phyloP scores from a whole-genome alignment of 2,329 filamentous ascomycete genomes.

The Chalara sp. region DNA sequence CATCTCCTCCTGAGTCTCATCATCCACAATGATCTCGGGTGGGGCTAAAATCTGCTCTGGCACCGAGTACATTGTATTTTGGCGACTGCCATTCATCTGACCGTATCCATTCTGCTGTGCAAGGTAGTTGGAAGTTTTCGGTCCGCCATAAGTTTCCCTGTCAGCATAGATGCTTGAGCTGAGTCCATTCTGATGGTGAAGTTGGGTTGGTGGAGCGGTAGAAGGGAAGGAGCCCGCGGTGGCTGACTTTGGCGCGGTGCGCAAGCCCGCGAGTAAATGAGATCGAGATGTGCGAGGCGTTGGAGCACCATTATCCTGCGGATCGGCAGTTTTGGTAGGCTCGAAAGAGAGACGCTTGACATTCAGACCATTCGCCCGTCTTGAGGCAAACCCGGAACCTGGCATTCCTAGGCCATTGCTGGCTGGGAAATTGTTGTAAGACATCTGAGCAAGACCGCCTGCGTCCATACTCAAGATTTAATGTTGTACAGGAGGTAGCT shows the following conservation, averaged over 20 bases:
- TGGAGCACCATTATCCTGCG: conserved; percentile 60
- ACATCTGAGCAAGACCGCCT: conserved; percentile 99
- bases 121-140: conserved; percentile 25
- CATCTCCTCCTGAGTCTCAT: conserved; percentile 64
- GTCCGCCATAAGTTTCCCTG: conserved; percentile 24
- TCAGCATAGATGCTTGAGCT: conserved; percentile 27
- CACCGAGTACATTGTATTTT: conserved; percentile 49
- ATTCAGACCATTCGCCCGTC: conserved; percentile 69
- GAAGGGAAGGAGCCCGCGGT: conserved; percentile 65
- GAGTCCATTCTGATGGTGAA: conserved; percentile 27
- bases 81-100: conserved; percentile 38
- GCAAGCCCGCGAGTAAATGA: conserved; percentile 85
- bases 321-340: conserved; percentile 60
- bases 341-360: conserved; percentile 87
- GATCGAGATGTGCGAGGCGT: conserved; percentile 92
- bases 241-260: conserved; percentile 86
- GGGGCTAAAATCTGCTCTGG: conserved; percentile 87
- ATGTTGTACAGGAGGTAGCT: conserved; percentile 18
- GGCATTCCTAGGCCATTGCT: conserved; percentile 69
- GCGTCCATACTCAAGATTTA: conserved; percentile 62
- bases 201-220: conserved; percentile 53
- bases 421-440: conserved; percentile 73
- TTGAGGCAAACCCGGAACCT: conserved; percentile 74
- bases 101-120: conserved; percentile 32
- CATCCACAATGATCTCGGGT: conserved; percentile 69